These are phyloP conservation scores for Ceratobasidium sp. DNA, from an alignment of 1,284 basidiomycete species.

Conservation along the genomic window DNA sequence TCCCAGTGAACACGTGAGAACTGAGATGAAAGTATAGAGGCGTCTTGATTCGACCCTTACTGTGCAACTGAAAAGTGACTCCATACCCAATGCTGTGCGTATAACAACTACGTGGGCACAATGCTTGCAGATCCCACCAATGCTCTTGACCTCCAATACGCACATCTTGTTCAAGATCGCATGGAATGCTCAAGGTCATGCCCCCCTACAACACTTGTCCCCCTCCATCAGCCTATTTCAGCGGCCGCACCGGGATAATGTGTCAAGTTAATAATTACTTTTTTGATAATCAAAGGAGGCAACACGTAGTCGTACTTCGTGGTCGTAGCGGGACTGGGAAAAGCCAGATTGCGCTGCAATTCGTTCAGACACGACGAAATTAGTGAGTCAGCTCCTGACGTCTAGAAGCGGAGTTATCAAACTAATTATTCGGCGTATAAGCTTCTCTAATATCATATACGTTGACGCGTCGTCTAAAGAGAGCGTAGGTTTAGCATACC, in stretches of 20 bases:
- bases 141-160: too few relatives aligned
- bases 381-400: background rate
- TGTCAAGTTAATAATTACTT: background rate
- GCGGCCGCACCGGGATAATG: background rate
- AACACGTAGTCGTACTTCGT: background rate
- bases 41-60: too few relatives aligned
- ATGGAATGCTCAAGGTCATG: too few relatives aligned
- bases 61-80: too few relatives aligned
- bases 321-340: slow-evolving; percentile 3
- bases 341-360: background rate
- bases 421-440: background rate
- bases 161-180: too few relatives aligned
- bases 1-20: too few relatives aligned
- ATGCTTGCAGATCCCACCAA: too few relatives aligned
- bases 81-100: too few relatives aligned
- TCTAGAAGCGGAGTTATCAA: background rate
- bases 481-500: background rate
- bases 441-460: slow-evolving; percentile 10
- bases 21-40: too few relatives aligned
- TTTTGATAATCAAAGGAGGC: background rate
- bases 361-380: background rate
- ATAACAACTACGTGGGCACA: too few relatives aligned
- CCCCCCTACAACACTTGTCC: background rate
- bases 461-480: slow-evolving; percentile 4
- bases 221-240: slow-evolving; percentile 1